Evolutionary conservation across 495 filamentous ascomycete genomes (phyloP).

Genomic region (Penicillium samsonianum): DNA sequence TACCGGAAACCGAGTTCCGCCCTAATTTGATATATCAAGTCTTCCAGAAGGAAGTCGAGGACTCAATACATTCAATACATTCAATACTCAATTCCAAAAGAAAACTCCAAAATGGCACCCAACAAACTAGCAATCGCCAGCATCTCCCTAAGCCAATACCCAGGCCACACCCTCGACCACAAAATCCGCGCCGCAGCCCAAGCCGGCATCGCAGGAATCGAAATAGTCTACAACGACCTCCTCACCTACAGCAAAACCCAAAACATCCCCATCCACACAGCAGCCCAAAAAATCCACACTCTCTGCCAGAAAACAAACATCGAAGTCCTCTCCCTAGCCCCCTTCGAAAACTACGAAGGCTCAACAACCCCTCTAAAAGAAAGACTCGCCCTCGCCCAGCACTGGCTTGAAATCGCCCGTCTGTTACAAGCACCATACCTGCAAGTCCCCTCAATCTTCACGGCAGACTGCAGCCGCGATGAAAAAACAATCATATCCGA

Average conservation of each 20-base stretch:
- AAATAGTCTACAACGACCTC: slow-evolving; percentile 73
- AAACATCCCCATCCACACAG: slow-evolving; percentile 49
- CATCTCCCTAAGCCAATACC: slow-evolving; percentile 65
- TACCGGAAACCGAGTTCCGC: background rate
- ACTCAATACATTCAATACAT: no score
- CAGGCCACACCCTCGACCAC: slow-evolving; percentile 57
- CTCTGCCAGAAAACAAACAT: slow-evolving; percentile 56
- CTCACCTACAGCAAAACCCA: slow-evolving; percentile 46
- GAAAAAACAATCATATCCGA: slow-evolving; percentile 59
- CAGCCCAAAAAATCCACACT: slow-evolving; percentile 53
- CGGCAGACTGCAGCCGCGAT: slow-evolving; percentile 53
- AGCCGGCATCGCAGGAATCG: slow-evolving; percentile 64
- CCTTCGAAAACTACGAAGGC: slow-evolving; percentile 76
- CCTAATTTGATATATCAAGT: background rate
- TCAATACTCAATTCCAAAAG: background rate
- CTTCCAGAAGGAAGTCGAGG: background rate
- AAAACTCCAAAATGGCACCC: slow-evolving; percentile 47
- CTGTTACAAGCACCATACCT: slow-evolving; percentile 62
- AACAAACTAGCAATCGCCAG: slow-evolving; percentile 57
- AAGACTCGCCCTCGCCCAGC: slow-evolving; percentile 59
- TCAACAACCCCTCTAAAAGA: slow-evolving; percentile 47
- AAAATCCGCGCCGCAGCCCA: slow-evolving; percentile 63
- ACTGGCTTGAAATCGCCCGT: slow-evolving; percentile 67
- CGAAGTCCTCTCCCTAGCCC: slow-evolving; percentile 64
- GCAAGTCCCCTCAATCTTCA: slow-evolving; percentile 66